Evolutionary conservation across 495 filamentous ascomycete species (phyloP).

Genomic region (Echria macrotheca): DNA sequence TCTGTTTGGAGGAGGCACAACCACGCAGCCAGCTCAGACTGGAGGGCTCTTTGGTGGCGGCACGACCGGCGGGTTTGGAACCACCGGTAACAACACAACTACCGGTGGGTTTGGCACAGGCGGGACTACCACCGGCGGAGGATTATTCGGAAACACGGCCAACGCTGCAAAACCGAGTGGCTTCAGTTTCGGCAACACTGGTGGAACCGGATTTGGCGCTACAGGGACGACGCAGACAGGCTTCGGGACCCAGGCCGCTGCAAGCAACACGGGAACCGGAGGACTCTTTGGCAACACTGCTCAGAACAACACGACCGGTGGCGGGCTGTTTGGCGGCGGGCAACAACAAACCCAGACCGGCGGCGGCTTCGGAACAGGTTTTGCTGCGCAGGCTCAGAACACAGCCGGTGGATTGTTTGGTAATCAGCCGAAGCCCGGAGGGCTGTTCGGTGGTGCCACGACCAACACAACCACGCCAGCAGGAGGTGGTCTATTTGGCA

Average conservation of each 20-base stretch:
- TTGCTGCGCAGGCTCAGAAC: conserved; percentile 27
- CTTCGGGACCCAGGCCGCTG: conserved; percentile 27
- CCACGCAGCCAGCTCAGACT: conserved; percentile 17
- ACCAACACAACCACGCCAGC: conserved; percentile 26
- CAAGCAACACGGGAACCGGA: conserved; percentile 41
- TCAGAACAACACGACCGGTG: conserved; percentile 25
- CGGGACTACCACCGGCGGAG: conserved; percentile 33
- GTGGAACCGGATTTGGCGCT: conserved; percentile 25
- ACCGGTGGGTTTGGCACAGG: conserved; percentile 31
- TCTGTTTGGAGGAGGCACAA: conserved; percentile 28
- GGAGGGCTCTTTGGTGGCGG: conserved; percentile 7
- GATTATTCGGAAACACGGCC: conserved; percentile 27
- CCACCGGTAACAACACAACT: conserved; percentile 33
- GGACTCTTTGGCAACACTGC: conserved; percentile 54
- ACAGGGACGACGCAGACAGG: conserved; percentile 19
- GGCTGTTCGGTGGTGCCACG: conserved; percentile 45
- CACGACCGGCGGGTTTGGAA: conserved; percentile 25
- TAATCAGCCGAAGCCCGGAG: conserved; percentile 39
- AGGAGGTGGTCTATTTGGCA: conserved; percentile 43
- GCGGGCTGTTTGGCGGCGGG: conserved; percentile 47
- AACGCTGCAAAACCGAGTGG: conserved; percentile 33
- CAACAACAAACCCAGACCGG: conserved; percentile 19
- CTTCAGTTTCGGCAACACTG: conserved; percentile 27
- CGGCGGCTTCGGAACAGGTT: conserved; percentile 19
- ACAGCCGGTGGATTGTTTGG: conserved; percentile 59